A percentile compares a stretch with the other conserved stretches of the same genome.
Conservation (phyloP, 768 basidiomycete species). For the Paxillus ammoniavirescens region DNA sequence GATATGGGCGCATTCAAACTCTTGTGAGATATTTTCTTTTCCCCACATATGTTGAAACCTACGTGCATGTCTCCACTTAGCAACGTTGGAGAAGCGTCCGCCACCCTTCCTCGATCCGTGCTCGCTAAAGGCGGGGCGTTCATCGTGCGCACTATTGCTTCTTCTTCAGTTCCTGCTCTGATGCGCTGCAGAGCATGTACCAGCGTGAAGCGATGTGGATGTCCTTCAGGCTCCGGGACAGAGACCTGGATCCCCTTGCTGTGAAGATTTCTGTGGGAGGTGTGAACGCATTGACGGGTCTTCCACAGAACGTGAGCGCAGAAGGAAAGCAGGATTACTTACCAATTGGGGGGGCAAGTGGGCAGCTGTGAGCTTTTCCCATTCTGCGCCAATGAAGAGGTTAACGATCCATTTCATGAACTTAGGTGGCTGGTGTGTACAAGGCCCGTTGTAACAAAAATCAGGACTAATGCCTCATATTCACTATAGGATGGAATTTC, state of each 20-base stretch:
- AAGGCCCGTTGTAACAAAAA: neutral
- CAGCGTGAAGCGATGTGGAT: constrained; percentile 34
- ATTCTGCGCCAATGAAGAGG: neutral
- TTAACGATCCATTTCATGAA: neutral
- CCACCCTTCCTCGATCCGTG: constrained; percentile 17
- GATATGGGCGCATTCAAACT: constrained; percentile 22
- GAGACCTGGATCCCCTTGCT: constrained; percentile 9
- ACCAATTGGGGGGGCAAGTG: neutral
- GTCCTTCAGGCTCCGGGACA: constrained; percentile 8
- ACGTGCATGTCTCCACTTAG: neutral
- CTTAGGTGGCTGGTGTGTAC: neutral
- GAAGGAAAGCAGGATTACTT: constrained; percentile 25
- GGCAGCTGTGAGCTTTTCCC: neutral
- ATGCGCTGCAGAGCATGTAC: constrained; percentile 19
- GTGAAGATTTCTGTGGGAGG: constrained; percentile 31
- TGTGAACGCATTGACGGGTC: constrained; percentile 28
- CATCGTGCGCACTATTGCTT: constrained; percentile 14
- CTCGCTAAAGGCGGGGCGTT: constrained; percentile 24
- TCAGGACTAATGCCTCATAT: neutral
- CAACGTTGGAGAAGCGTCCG: constrained; percentile 13
- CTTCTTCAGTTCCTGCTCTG: neutral
- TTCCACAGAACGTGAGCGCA: neutral
- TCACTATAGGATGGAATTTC: constrained; percentile 20
- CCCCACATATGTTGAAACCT: neutral
- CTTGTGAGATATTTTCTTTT: constrained; percentile 10